These are phyloP conservation scores for Deinandra increscens DNA, from an alignment of 129 eudicot species.

Conservation along the genomic window DNA sequence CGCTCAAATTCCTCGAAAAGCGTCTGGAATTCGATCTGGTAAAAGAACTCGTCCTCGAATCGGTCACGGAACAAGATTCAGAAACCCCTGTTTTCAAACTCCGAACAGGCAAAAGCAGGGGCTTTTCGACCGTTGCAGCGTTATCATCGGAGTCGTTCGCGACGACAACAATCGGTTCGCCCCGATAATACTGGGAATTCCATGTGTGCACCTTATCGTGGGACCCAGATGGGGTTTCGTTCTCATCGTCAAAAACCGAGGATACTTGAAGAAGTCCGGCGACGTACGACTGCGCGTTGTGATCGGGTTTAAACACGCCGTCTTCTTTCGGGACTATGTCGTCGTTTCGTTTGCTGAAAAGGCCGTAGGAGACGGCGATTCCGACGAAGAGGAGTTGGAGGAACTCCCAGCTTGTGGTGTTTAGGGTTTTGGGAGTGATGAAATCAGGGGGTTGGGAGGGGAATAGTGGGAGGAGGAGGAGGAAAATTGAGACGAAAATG, in stretches of 20 bases:
- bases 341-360: conserved; percentile 69
- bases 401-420: conserved; percentile 77
- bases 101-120: conserved; percentile 70
- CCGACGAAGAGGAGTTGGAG: conserved; percentile 87
- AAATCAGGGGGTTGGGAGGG: conserved; percentile 75
- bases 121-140: conserved; percentile 41
- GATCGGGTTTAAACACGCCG: conserved; percentile 28
- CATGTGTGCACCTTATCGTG: conserved; percentile 48
- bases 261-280: conserved; percentile 75
- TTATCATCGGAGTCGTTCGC: conserved; percentile 50
- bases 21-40: conserved; percentile 35
- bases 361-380: conserved; percentile 91
- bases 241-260: conserved; percentile 84
- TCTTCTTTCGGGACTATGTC: conserved; percentile 41
- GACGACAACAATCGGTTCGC: conserved; percentile 61
- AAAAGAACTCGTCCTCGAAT: conserved; percentile 10
- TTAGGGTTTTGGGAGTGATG: conserved; percentile 41
- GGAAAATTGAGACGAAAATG: conserved; percentile 44
- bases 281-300: conserved; percentile 50
- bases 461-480: conserved; percentile 61
- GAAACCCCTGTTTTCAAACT: conserved; percentile 55
- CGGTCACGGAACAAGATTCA: neutral
- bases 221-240: conserved; percentile 32
- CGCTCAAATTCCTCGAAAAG: conserved; percentile 28
- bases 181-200: conserved; percentile 73